Evolutionary conservation across 345 rosid species (phyloP).

Genomic region (Eucalyptus grandis): DNA sequence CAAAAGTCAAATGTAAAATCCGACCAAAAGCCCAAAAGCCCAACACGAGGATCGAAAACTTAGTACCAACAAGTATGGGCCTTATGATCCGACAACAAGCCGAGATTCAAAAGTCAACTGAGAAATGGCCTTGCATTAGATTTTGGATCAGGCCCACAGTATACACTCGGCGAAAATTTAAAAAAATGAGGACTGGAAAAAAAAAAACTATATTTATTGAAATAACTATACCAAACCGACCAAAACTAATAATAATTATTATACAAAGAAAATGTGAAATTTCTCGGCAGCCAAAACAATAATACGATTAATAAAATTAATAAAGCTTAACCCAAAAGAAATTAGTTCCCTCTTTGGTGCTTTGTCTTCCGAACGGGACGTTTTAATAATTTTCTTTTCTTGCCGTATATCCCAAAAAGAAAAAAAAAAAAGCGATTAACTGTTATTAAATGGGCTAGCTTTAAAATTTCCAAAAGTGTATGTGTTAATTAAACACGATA

Average conservation of each 20-base stretch:
- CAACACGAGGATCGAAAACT: neutral
- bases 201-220: neutral
- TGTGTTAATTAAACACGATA: neutral
- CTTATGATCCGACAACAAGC: neutral
- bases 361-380: neutral
- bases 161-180: neutral
- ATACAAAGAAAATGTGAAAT: neutral
- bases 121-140: neutral
- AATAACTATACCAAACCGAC: neutral
- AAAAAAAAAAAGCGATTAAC: neutral
- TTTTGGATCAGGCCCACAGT: neutral
- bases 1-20: neutral
- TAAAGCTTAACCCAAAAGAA: neutral
- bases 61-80: neutral
- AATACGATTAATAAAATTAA: neutral
- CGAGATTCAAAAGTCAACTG: neutral
- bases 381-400: neutral
- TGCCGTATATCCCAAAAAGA: rapidly evolving
- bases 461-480: neutral
- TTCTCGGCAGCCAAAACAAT: neutral
- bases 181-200: neutral
- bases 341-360: neutral
- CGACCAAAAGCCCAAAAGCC: neutral
- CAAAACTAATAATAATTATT: neutral
- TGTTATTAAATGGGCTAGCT: neutral